phyloP scores from a whole-genome alignment of 2,329 filamentous ascomycete genomes.

The Alternaria incomplexa region DNA sequence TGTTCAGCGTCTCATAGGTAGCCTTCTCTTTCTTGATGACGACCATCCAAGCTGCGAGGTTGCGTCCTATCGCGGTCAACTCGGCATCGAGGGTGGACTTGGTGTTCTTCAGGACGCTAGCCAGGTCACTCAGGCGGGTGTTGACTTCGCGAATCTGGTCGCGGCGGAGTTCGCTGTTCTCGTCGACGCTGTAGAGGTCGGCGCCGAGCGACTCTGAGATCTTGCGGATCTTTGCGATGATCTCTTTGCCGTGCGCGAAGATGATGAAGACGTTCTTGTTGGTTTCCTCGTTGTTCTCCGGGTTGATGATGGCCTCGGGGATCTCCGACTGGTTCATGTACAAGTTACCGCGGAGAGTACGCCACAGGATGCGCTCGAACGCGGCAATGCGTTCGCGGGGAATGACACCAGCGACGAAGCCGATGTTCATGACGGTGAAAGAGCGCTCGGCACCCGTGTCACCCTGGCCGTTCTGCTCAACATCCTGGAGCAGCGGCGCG shows the following conservation, averaged over 20 bases:
- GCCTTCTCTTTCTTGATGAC: slow-evolving; percentile 98
- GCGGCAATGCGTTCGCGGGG: slow-evolving; percentile 88
- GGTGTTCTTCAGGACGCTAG: slow-evolving; percentile 92
- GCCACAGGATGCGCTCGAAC: slow-evolving; percentile 97
- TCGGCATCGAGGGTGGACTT: slow-evolving; percentile 93
- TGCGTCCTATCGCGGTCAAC: slow-evolving; percentile 90
- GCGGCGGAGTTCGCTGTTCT: slow-evolving; percentile 92
- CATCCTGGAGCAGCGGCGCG: slow-evolving; percentile 88
- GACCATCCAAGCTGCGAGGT: slow-evolving; percentile 95
- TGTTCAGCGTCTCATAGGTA: slow-evolving; percentile 92
- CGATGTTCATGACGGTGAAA: slow-evolving; percentile 98
- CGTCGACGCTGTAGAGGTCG: slow-evolving; percentile 94
- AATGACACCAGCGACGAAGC: slow-evolving; percentile 96
- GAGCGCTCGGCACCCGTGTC: slow-evolving; percentile 74
- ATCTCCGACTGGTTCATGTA: slow-evolving; percentile 99
- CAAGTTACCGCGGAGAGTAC: slow-evolving; percentile 93
- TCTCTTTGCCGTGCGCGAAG: slow-evolving; percentile 97
- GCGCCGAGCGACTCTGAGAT: slow-evolving; percentile 97
- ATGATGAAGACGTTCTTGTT: slow-evolving; percentile 99
- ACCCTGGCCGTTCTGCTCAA: slow-evolving; percentile 81
- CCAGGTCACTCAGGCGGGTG: slow-evolving; percentile 85
- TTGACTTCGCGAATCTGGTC: slow-evolving; percentile 99
- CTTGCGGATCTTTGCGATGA: slow-evolving; percentile 97
- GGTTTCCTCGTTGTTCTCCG: slow-evolving; percentile 86
- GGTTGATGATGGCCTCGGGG: slow-evolving; percentile 88